These are phyloP conservation scores for Fusarium tuaranense DNA, from an alignment of 2,329 filamentous ascomycete genomes.

Conservation along the genomic window DNA sequence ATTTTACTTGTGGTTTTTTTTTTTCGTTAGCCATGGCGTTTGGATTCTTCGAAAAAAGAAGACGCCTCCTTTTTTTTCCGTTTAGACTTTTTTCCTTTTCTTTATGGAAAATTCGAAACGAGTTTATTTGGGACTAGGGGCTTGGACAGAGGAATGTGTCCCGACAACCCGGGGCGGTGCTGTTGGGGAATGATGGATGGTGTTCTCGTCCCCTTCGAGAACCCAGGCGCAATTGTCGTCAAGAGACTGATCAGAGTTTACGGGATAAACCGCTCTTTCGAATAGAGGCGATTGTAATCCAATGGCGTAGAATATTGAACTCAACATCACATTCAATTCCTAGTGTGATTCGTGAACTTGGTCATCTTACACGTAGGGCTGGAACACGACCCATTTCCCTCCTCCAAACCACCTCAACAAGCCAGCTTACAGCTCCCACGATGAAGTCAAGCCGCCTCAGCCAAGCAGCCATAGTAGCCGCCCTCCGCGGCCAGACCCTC, in stretches of 20 bases:
- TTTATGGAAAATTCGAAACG: not conserved
- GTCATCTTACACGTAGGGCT: not conserved
- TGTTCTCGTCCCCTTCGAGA: too few relatives aligned
- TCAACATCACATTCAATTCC: not conserved
- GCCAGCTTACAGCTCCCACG: not conserved
- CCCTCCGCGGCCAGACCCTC: conserved; percentile 45
- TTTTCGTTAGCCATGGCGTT: not conserved
- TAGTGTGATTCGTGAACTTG: not conserved
- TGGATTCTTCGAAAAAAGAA: not conserved
- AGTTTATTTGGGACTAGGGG: not conserved
- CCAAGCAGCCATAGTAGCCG: conserved; percentile 35
- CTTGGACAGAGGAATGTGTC: not conserved
- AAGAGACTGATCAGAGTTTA: not conserved
- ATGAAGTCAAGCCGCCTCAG: conserved; percentile 35
- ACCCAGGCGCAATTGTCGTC: not conserved
- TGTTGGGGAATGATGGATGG: not conserved
- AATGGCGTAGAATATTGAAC: not conserved
- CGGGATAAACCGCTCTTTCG: not conserved
- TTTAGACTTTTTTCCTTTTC: not conserved
- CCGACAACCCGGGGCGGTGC: not conserved
- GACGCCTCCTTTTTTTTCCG: conserved; percentile 1
- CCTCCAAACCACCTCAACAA: not conserved
- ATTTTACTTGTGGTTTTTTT: not conserved
- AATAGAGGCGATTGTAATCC: not conserved
- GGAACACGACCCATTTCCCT: not conserved